Conservation (phyloP, 1,284 basidiomycete species). For the Melampsora abietis-canadensis region DNA sequence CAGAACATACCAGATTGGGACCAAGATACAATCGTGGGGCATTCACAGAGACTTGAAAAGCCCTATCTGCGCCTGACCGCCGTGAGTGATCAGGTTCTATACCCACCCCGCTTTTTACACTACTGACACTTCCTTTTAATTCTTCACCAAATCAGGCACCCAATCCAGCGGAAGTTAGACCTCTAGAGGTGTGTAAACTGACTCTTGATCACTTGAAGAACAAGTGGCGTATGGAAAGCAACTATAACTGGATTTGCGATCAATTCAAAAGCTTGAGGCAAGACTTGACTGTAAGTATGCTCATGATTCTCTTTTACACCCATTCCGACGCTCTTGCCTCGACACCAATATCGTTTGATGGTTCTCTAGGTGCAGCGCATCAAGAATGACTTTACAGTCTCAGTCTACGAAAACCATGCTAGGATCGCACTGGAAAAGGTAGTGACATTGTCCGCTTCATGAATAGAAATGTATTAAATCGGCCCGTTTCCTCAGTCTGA, state of each 20-base stretch:
- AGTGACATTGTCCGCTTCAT: slow-evolving; percentile 13
- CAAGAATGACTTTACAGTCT: slow-evolving; percentile 96
- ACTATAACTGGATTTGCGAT: slow-evolving; percentile 91
- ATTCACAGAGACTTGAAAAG: slow-evolving; percentile 83
- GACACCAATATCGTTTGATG: slow-evolving; percentile 45
- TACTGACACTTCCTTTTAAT: slow-evolving; percentile 22
- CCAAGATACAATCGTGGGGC: slow-evolving; percentile 88
- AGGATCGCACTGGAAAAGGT: slow-evolving; percentile 93
- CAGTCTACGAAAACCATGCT: slow-evolving; percentile 97
- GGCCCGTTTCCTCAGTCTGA: slow-evolving; percentile 65
- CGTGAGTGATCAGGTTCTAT: slow-evolving; percentile 57
- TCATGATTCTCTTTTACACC: not conserved
- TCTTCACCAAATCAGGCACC: slow-evolving; percentile 66
- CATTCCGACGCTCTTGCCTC: slow-evolving; percentile 38
- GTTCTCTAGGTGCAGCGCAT: slow-evolving; percentile 88
- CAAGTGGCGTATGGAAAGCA: slow-evolving; percentile 77
- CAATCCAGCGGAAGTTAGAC: slow-evolving; percentile 88
- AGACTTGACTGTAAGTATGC: slow-evolving; percentile 79
- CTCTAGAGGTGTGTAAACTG: slow-evolving; percentile 75
- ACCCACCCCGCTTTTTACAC: not conserved
- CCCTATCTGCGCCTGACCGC: slow-evolving; percentile 92
- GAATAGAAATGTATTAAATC: slow-evolving; percentile 40
- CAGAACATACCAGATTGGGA: slow-evolving; percentile 98
- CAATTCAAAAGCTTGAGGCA: slow-evolving; percentile 97
- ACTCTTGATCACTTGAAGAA: slow-evolving; percentile 83